These are phyloP conservation scores for Talaromyces proteolyticus DNA, from an alignment of 495 filamentous ascomycete species.

Conservation along the genomic window DNA sequence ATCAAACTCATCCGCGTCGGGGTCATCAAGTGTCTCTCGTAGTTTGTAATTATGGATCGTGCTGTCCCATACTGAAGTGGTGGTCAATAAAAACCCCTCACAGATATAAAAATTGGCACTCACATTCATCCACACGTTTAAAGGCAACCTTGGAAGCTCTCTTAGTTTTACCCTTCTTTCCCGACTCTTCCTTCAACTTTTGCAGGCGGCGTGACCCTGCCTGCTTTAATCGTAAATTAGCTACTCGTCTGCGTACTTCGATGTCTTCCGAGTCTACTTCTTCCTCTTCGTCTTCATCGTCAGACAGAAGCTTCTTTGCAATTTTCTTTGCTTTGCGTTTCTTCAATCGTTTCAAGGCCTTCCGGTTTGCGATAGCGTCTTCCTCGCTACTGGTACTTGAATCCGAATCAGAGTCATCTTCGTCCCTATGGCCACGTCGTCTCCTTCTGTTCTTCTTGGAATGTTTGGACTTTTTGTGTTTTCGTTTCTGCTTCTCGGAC, in stretches of 20 bases:
- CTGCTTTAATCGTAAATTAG: slow-evolving; percentile 15
- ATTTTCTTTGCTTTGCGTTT: slow-evolving; percentile 43
- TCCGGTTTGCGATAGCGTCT: slow-evolving; percentile 25
- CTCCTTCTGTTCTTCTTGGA: slow-evolving; percentile 39
- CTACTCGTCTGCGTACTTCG: slow-evolving; percentile 16
- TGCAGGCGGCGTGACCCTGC: slow-evolving; percentile 11
- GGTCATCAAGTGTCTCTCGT: slow-evolving; percentile 70
- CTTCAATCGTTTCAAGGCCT: slow-evolving; percentile 28
- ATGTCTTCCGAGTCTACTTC: slow-evolving; percentile 12
- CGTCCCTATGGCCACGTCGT: slow-evolving; percentile 25
- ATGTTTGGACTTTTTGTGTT: slow-evolving; percentile 44
- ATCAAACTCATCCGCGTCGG: slow-evolving; percentile 69
- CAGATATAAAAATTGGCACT: slow-evolving; percentile 10
- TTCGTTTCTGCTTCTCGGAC: slow-evolving; percentile 20
- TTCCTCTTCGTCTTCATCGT: slow-evolving; percentile 18
- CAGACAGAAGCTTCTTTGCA: slow-evolving; percentile 23
- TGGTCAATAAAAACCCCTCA: no score
- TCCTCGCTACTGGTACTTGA: slow-evolving; percentile 21
- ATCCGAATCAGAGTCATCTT: slow-evolving; percentile 28
- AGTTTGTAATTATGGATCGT: slow-evolving; percentile 79
- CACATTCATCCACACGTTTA: slow-evolving; percentile 79
- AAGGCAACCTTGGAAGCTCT: slow-evolving; percentile 65
- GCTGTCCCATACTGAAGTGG: slow-evolving; percentile 70
- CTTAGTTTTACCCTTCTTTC: slow-evolving; percentile 31
- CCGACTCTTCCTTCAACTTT: slow-evolving; percentile 9